These are phyloP conservation scores for Schwanniomyces vanrijiae DNA, from an alignment of 805 yeast genomes.

Conservation along the genomic window DNA sequence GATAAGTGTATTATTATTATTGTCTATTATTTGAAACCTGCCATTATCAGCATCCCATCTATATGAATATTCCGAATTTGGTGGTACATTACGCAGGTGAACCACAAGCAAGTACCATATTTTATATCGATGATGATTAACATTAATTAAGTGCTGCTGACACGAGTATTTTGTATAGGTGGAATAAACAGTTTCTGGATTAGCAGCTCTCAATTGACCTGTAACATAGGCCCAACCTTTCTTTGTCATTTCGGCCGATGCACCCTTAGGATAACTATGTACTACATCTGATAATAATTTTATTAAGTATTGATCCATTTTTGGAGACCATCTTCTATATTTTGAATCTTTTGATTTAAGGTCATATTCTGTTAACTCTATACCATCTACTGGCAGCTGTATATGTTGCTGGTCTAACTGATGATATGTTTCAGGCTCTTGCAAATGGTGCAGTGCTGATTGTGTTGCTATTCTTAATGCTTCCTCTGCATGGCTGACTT, in stretches of 20 bases:
- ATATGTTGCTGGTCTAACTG: constrained; percentile 10
- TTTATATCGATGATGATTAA: constrained; percentile 34
- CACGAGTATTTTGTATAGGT: constrained; percentile 41
- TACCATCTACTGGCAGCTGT: constrained; percentile 9
- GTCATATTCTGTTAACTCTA: constrained; percentile 28
- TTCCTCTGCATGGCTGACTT: constrained; percentile 19
- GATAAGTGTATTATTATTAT: constrained; percentile 20
- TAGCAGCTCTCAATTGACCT: constrained; percentile 33
- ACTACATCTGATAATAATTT: constrained; percentile 35
- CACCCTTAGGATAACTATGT: constrained; percentile 31
- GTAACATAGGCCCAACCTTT: constrained; percentile 39
- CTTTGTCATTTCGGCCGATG: constrained; percentile 32
- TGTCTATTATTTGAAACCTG: constrained; percentile 31
- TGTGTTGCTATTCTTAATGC: constrained; percentile 20
- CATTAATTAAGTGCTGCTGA: constrained; percentile 37
- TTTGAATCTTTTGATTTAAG: constrained; percentile 35
- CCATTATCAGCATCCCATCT: constrained; percentile 38
- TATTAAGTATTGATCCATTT: constrained; percentile 34
- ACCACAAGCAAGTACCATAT: constrained; percentile 35
- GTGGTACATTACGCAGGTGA: constrained; percentile 22
- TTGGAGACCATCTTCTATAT: constrained; percentile 38
- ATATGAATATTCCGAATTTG: constrained; percentile 25
- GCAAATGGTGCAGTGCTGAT: constrained; percentile 12
- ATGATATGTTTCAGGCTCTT: constrained; percentile 12
- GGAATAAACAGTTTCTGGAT: constrained; percentile 40